Percentiles rank a stretch among this genome's conserved stretches.
Conservation (phyloP, 2,329 filamentous ascomycete genomes). For the Colletotrichum filicis region DNA sequence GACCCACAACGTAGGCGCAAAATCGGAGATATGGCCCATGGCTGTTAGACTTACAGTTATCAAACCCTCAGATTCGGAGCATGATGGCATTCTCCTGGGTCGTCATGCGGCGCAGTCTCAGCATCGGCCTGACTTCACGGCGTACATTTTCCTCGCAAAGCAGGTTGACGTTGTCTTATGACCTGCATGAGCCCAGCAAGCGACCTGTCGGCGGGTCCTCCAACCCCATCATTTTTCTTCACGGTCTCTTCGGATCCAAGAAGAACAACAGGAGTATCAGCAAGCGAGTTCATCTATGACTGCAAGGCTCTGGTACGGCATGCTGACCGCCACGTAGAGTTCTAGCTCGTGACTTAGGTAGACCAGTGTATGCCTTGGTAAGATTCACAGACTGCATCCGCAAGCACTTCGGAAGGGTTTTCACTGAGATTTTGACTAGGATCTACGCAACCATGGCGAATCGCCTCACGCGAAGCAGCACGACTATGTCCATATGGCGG, state of each 20-base stretch:
- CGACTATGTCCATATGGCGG: slow-evolving; percentile 84
- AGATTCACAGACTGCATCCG: slow-evolving; percentile 42
- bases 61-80: background rate
- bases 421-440: slow-evolving; percentile 58
- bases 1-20: background rate
- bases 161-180: slow-evolving; percentile 59
- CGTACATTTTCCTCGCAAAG: background rate
- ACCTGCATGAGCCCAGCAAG: slow-evolving; percentile 71
- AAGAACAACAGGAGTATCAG: slow-evolving; percentile 95
- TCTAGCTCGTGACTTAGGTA: slow-evolving; percentile 81
- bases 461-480: slow-evolving; percentile 82
- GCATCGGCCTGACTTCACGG: no score
- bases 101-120: background rate
- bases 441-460: slow-evolving; percentile 93
- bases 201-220: slow-evolving; percentile 49
- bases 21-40: background rate
- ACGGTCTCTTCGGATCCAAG: slow-evolving; percentile 94
- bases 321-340: slow-evolving; percentile 62
- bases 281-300: slow-evolving; percentile 73
- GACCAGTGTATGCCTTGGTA: slow-evolving; percentile 85
- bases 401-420: slow-evolving; percentile 23
- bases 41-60: no score
- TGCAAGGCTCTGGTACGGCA: background rate
- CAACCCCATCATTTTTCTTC: slow-evolving; percentile 84
- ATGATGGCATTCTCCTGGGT: background rate